phyloP scores from a whole-genome alignment of 495 filamentous ascomycete genomes.

The Haplographium delicatum region DNA sequence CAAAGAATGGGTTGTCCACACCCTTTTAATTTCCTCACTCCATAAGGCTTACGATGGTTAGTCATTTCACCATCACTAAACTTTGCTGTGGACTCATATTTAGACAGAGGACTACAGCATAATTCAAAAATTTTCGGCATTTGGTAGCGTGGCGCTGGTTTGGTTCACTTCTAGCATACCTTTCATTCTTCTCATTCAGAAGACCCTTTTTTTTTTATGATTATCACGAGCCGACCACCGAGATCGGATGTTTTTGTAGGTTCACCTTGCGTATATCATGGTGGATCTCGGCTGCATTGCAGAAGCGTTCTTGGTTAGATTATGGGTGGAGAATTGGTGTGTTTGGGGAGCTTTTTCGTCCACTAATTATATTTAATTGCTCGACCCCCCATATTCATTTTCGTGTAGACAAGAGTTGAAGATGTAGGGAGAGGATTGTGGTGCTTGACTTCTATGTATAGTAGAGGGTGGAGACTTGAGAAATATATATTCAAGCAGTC shows the following conservation, averaged over 20 bases:
- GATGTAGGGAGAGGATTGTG: background rate
- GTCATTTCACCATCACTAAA: background rate
- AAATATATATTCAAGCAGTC: too few relatives aligned
- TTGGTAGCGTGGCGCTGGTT: constrained; percentile 24
- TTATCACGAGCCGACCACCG: constrained; percentile 2
- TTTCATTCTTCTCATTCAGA: constrained; percentile 1
- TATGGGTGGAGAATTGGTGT: background rate
- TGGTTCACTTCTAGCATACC: constrained; percentile 21
- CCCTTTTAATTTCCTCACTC: constrained; percentile 50
- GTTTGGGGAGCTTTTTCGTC: background rate
- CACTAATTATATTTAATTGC: background rate
- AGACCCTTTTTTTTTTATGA: constrained; percentile 17
- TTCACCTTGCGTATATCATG: constrained; percentile 11
- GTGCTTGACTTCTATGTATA: background rate
- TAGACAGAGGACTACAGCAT: background rate
- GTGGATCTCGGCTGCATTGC: constrained; percentile 18
- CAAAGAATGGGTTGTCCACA: constrained; percentile 81
- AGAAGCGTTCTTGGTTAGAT: constrained; percentile 19
- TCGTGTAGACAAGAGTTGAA: background rate
- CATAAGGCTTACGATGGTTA: background rate
- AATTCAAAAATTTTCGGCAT: constrained; percentile 19
- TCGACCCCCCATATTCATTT: background rate
- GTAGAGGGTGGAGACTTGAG: background rate
- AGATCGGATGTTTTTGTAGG: background rate
- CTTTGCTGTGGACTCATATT: background rate